Evolutionary conservation across 2,329 filamentous ascomycete genomes (phyloP).

Genomic region (Trichophyton equinum): DNA sequence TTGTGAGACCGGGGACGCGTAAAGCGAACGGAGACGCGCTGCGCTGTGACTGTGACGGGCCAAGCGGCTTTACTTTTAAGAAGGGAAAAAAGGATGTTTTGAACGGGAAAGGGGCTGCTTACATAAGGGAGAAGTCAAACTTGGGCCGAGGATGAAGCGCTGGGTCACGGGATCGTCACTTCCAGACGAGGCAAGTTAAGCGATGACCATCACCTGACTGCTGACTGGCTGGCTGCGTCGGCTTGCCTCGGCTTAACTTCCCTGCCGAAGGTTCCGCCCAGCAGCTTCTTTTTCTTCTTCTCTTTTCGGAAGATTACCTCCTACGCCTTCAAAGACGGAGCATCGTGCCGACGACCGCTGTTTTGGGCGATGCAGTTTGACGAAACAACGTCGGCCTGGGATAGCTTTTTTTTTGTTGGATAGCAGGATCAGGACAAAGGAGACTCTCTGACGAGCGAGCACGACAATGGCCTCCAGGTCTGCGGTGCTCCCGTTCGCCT

Average conservation of each 20-base stretch:
- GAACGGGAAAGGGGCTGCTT: not conserved
- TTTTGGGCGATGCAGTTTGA: no score
- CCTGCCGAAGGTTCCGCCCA: not conserved
- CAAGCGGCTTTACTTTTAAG: no score
- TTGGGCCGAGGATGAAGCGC: not conserved
- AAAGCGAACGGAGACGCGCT: not conserved
- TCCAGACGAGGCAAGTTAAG: not conserved
- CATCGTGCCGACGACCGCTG: not conserved
- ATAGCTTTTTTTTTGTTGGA: not conserved
- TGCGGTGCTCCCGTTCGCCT: not conserved
- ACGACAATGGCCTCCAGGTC: not conserved
- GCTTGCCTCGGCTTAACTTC: constrained; percentile 1
- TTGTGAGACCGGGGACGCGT: not conserved
- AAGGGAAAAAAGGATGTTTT: no score
- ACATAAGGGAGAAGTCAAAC: not conserved
- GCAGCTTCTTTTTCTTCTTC: not conserved
- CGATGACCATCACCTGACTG: not conserved
- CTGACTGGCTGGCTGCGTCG: not conserved
- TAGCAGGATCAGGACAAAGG: not conserved
- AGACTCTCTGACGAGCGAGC: not conserved
- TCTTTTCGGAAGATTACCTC: not conserved
- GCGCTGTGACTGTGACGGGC: not conserved
- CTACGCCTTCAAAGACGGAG: not conserved
- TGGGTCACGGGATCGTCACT: not conserved
- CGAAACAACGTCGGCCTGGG: no score